Evolutionary conservation across 768 basidiomycete species (phyloP).

Genomic region (Lactifluus subvellereus): DNA sequence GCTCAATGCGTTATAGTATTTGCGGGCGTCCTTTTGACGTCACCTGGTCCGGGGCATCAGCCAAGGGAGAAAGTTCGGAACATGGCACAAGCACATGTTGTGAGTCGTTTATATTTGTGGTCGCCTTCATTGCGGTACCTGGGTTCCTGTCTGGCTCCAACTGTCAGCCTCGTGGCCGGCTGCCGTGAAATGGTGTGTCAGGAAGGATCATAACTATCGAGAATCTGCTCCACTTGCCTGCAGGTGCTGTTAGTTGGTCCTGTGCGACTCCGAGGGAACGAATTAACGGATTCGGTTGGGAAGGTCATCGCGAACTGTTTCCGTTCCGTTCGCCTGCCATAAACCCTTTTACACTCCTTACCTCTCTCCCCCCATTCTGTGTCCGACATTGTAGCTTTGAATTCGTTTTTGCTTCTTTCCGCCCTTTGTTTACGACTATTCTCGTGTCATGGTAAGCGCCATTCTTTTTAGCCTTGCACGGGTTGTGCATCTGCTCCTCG

Average conservation of each 20-base stretch:
- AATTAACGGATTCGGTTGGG: constrained; percentile 7
- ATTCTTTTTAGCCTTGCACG: neutral
- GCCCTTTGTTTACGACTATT: neutral
- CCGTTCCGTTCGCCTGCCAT: neutral
- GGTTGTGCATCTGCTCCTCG: neutral
- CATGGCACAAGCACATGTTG: constrained; percentile 2
- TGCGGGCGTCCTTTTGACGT: constrained; percentile 7
- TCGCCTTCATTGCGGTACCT: neutral
- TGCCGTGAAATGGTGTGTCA: constrained; percentile 14
- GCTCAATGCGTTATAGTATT: neutral
- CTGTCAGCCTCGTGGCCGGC: constrained; percentile 5
- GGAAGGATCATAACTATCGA: constrained; percentile 6
- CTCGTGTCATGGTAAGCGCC: constrained; percentile 12
- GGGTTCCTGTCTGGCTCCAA: neutral
- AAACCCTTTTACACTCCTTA: neutral
- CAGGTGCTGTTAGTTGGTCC: neutral
- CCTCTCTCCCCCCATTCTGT: neutral
- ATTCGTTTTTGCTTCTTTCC: neutral
- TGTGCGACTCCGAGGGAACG: constrained; percentile 8
- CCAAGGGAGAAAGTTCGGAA: constrained; percentile 11
- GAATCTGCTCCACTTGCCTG: constrained; percentile 13
- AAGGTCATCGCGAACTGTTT: constrained; percentile 1
- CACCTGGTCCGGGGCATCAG: neutral
- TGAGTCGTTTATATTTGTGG: neutral
- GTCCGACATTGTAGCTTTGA: neutral